A percentile compares a stretch with the other conserved stretches of the same genome.
phyloP scores from a whole-genome alignment of 2,329 filamentous ascomycete species.

The Cercospora brassicicola region DNA sequence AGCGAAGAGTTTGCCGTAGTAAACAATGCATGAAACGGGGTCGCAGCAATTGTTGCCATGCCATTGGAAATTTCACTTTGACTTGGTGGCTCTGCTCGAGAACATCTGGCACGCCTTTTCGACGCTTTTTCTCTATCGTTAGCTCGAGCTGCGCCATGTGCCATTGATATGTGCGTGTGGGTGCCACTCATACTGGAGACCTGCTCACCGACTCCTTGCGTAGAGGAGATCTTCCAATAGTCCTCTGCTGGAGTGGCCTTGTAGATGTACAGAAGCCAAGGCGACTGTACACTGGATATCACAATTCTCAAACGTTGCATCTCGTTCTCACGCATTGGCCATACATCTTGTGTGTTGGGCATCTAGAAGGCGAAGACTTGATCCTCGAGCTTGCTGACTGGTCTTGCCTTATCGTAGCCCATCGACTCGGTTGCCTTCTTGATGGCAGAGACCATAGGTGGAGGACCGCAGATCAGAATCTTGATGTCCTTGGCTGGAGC shows the following conservation, averaged over 20 bases:
- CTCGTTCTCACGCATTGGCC: neutral
- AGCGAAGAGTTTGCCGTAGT: neutral
- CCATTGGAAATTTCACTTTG: neutral
- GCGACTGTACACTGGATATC: neutral
- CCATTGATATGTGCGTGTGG: neutral
- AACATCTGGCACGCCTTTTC: neutral
- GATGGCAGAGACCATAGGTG: constrained; percentile 93
- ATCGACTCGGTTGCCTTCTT: constrained; percentile 92
- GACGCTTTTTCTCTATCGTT: neutral
- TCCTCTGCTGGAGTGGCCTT: neutral
- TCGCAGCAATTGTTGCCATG: neutral
- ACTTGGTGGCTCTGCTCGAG: neutral
- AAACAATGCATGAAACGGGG: neutral
- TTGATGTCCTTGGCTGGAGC: constrained; percentile 84
- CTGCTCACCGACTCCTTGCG: neutral
- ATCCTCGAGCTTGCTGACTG: constrained; percentile 96
- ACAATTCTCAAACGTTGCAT: neutral
- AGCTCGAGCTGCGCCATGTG: neutral
- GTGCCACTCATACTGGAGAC: neutral
- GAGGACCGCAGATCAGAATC: constrained; percentile 90
- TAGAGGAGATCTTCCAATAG: neutral
- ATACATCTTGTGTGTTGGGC: neutral
- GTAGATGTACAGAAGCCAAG: neutral
- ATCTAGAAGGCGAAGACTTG: constrained; percentile 90
- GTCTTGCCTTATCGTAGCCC: constrained; percentile 86